phyloP scores from a whole-genome alignment of 306 rosid genomes.

The Cucurbita pepo region DNA sequence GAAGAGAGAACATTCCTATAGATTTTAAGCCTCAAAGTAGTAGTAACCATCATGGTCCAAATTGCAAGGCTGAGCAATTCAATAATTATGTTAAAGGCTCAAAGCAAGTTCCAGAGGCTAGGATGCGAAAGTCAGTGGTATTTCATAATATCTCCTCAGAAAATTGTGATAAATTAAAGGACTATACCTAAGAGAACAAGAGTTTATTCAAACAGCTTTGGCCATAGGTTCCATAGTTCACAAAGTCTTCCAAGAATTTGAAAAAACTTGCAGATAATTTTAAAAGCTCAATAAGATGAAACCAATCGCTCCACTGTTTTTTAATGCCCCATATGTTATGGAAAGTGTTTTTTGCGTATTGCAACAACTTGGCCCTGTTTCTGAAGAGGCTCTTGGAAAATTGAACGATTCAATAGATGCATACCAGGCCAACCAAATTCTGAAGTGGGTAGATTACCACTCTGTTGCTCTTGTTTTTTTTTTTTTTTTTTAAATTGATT shows the following conservation, averaged over 20 bases:
- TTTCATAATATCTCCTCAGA: slow-evolving; percentile 18
- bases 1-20: slow-evolving; percentile 31
- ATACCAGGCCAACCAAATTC: slow-evolving; percentile 77
- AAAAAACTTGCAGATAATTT: slow-evolving; percentile 24
- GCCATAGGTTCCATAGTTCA: slow-evolving; percentile 22
- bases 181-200: slow-evolving; percentile 36
- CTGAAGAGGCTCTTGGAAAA: slow-evolving; percentile 54
- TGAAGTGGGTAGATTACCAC: slow-evolving; percentile 67
- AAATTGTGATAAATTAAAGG: slow-evolving; percentile 20
- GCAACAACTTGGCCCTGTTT: slow-evolving; percentile 43
- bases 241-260: slow-evolving; percentile 25
- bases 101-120: slow-evolving; percentile 32
- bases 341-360: slow-evolving; percentile 46
- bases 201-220: slow-evolving; percentile 21
- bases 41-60: slow-evolving; percentile 26
- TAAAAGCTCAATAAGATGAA: slow-evolving; percentile 29
- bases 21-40: slow-evolving; percentile 24
- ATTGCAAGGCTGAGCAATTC: slow-evolving; percentile 36
- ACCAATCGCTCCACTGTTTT: slow-evolving; percentile 21
- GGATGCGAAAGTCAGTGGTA: slow-evolving; percentile 21
- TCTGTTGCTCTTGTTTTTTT: slow-evolving; percentile 68
- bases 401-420: slow-evolving; percentile 52
- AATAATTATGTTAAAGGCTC: slow-evolving; percentile 23
- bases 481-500: slow-evolving; percentile 45
- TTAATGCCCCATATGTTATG: slow-evolving; percentile 27